Conservation (phyloP, 2,329 filamentous ascomycete species). For the Arthroderma uncinatum region DNA sequence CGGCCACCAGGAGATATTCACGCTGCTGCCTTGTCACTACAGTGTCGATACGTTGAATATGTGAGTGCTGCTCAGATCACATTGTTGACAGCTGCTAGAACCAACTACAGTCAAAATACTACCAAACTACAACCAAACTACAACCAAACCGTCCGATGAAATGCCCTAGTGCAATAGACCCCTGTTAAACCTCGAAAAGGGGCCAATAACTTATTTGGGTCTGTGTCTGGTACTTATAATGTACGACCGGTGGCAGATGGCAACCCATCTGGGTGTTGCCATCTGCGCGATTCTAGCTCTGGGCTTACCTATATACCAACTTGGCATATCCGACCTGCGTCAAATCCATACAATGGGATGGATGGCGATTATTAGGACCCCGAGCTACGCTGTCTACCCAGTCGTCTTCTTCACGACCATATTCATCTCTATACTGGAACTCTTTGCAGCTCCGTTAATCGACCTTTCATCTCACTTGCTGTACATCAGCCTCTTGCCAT, state of each 20-base stretch:
- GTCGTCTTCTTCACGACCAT: slow-evolving; percentile 31
- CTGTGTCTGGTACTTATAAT: not conserved
- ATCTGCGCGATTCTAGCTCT: not conserved
- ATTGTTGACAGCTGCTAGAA: too few species aligned
- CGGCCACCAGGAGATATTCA: too few species aligned
- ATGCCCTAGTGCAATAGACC: not conserved
- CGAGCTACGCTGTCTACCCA: slow-evolving; percentile 30
- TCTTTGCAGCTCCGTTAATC: slow-evolving; percentile 39
- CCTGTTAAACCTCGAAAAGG: not conserved
- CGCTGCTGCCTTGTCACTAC: too few species aligned
- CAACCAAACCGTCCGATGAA: too few species aligned
- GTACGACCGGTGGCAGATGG: not conserved
- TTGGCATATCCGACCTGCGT: not conserved
- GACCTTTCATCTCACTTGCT: slow-evolving; percentile 36
- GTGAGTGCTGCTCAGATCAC: too few species aligned
- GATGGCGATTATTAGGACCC: slow-evolving; percentile 19
- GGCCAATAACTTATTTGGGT: not conserved
- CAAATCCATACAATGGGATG: slow-evolving; percentile 2
- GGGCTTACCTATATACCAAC: not conserved
- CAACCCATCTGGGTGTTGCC: not conserved
- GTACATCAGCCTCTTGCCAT: slow-evolving; percentile 37
- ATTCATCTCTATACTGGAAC: slow-evolving; percentile 28
- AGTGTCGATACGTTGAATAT: too few species aligned
- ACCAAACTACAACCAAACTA: too few species aligned
- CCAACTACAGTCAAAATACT: too few species aligned